A percentile compares a stretch with the other conserved stretches of the same genome.
phyloP scores from a whole-genome alignment of 2,329 filamentous ascomycete species.

The Chaetomium globosum region DNA sequence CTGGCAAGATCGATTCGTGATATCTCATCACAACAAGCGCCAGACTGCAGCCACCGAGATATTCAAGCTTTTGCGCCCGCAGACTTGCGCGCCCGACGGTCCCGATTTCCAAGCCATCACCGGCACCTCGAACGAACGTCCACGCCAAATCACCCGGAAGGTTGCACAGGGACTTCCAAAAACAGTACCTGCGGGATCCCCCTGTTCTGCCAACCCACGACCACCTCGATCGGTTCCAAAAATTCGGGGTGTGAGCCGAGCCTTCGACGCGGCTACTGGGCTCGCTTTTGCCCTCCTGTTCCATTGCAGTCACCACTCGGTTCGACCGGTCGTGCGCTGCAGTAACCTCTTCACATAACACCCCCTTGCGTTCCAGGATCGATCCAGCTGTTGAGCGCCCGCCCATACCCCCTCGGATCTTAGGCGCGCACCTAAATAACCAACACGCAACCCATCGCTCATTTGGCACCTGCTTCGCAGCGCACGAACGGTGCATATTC shows the following conservation, averaged over 20 bases:
- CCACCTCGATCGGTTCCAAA: constrained; percentile 35
- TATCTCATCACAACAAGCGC: constrained; percentile 11
- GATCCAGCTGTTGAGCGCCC: constrained; percentile 17
- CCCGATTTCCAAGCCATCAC: constrained; percentile 31
- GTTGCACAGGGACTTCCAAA: constrained; percentile 39
- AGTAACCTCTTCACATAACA: constrained; percentile 34
- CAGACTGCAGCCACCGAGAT: constrained; percentile 11
- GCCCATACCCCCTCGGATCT: background rate
- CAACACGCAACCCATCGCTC: constrained; percentile 18
- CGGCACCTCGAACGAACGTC: constrained; percentile 26
- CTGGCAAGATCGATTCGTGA: constrained; percentile 16
- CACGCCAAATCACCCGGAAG: constrained; percentile 31
- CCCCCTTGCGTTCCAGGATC: constrained; percentile 29
- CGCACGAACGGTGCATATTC: constrained; percentile 24
- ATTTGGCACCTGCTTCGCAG: constrained; percentile 13
- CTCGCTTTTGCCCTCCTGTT: constrained; percentile 33
- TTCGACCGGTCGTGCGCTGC: constrained; percentile 37
- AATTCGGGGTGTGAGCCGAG: constrained; percentile 36
- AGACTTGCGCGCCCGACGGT: constrained; percentile 27
- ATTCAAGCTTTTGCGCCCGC: constrained; percentile 23
- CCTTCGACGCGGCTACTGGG: constrained; percentile 35
- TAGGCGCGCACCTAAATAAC: constrained; percentile 21
- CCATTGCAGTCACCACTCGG: constrained; percentile 35
- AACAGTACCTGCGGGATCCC: constrained; percentile 37
- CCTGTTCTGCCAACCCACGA: constrained; percentile 33